Conservation (phyloP, 371 early-diverging fungal genomes). For the Chytridiales sp. region DNA sequence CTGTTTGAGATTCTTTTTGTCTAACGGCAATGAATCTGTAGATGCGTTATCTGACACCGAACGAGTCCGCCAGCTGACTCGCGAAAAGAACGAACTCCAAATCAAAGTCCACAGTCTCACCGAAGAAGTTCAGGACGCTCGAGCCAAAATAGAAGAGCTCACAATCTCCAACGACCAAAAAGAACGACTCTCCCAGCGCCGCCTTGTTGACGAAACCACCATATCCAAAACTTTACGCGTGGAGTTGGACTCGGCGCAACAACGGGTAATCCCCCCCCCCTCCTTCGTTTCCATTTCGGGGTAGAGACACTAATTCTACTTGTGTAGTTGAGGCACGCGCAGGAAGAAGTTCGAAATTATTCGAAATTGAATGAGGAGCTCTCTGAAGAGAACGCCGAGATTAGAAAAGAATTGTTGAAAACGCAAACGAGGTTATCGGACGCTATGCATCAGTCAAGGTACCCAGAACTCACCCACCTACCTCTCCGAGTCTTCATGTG, state of each 20-base stretch:
- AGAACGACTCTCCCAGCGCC: slow-evolving; percentile 34
- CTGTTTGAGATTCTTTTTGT: not conserved
- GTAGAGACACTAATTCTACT: slow-evolving; percentile 2
- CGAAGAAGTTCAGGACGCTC: slow-evolving; percentile 37
- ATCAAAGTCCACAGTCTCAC: slow-evolving; percentile 24
- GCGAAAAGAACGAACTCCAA: slow-evolving; percentile 45
- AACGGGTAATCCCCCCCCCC: not conserved
- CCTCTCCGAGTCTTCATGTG: not conserved
- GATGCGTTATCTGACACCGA: slow-evolving; percentile 35
- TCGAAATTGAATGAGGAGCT: slow-evolving; percentile 31
- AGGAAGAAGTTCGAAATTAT: slow-evolving; percentile 25
- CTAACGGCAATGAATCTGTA: not conserved
- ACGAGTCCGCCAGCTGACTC: slow-evolving; percentile 30
- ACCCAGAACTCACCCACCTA: no score
- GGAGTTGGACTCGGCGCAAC: slow-evolving; percentile 40
- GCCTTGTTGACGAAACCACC: slow-evolving; percentile 40
- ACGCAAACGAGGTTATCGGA: slow-evolving; percentile 33
- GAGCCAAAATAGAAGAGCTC: slow-evolving; percentile 42
- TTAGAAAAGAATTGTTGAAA: slow-evolving; percentile 41
- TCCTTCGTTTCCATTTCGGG: not conserved
- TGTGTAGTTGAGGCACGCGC: slow-evolving; percentile 17
- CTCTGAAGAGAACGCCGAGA: slow-evolving; percentile 27
- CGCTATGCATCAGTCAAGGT: slow-evolving; percentile 22
- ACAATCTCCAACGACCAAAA: slow-evolving; percentile 34
- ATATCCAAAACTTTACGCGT: slow-evolving; percentile 33